Evolutionary conservation across 1,284 basidiomycete species (phyloP), one percentile per base, ranked within the genome.

Genomic region (Boletus austroedulis): DNA sequence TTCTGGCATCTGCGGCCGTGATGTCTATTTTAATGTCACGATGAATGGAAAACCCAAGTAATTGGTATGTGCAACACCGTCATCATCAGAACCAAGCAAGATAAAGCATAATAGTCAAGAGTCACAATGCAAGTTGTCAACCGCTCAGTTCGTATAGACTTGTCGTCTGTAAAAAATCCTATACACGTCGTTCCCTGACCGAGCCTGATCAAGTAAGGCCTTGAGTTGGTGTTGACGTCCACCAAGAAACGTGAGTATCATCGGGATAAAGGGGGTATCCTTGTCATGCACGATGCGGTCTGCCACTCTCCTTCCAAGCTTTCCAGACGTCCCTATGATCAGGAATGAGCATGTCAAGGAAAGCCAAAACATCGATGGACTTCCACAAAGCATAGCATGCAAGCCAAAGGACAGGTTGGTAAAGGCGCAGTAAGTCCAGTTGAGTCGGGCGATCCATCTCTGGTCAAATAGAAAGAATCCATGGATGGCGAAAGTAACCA

Each of bases 311-410:
- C 28, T 58, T 50, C 55, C 48, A 58, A 3, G 29, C 34, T 29
- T 9, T 45, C 57, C 47, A 50, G 14, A 58, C 31, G 1, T 47
- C 44, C 7, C 29, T 29, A 21, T 43, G 29, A n/a, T 58, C 48
- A 9, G 48, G 48, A 34, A 57, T 15, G 24, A 51, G 57, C 38
- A 52, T n/a, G 12, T 51, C 36, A 21, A 58, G 21, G n/a, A 58
- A n/a, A 9, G 48, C 31, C 0, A 28, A 10, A 2, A 53, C 21
- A 4, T 53, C 40, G 14, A 59, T 34, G 21, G 26, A 5, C 52
- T 26, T 29, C 41, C 48, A 24, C 32, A 24, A 24, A 28, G 7
- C 17, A 9, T 28, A n/a, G 46, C 41, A 32, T 31, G 31, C 36
- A 38, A 38, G 36, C 15, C 36, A 19, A 38, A 38, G n/a, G 36